phyloP scores from a whole-genome alignment of 139 green algal genomes.

The Picochlorum sp. region DNA sequence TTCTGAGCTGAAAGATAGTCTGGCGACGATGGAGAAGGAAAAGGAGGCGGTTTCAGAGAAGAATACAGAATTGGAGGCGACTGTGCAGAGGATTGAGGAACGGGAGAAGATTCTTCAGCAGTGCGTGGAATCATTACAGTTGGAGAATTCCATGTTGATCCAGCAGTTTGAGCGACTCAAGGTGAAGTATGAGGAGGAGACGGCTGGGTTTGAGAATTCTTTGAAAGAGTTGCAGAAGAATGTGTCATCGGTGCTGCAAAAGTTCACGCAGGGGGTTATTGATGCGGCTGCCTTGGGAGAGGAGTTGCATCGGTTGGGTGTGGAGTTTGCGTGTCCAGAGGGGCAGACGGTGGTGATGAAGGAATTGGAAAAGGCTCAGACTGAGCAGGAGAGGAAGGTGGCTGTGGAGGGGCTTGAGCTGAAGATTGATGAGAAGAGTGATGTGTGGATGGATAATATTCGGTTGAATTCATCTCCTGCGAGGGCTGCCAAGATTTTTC shows the following conservation, averaged over 20 bases:
- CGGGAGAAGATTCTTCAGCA: slow-evolving; percentile 20
- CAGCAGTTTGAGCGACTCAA: slow-evolving; percentile 32
- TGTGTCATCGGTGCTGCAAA: slow-evolving; percentile 8
- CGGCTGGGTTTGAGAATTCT: slow-evolving; percentile 11
- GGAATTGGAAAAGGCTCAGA: background rate
- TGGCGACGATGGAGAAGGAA: slow-evolving; percentile 11
- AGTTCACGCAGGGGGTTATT: slow-evolving; percentile 17
- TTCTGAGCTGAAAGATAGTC: background rate
- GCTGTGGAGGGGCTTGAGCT: background rate
- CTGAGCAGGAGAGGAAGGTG: background rate
- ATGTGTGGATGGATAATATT: slow-evolving; percentile 4
- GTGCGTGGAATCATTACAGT: slow-evolving; percentile 15
- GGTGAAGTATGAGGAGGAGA: slow-evolving; percentile 20
- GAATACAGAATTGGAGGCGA: slow-evolving; percentile 22
- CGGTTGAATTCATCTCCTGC: background rate
- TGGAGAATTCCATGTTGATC: slow-evolving; percentile 25
- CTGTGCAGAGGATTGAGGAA: slow-evolving; percentile 14
- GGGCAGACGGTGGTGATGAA: background rate
- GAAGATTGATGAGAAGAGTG: background rate
- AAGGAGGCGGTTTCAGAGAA: slow-evolving; percentile 6
- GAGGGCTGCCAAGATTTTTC: background rate
- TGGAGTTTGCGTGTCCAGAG: slow-evolving; percentile 19
- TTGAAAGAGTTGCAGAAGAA: slow-evolving; percentile 18
- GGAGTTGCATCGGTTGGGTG: slow-evolving; percentile 18
- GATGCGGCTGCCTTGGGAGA: slow-evolving; percentile 12